Conservation (phyloP, 441 rosid genomes). For the Francoa sonchifolia region DNA sequence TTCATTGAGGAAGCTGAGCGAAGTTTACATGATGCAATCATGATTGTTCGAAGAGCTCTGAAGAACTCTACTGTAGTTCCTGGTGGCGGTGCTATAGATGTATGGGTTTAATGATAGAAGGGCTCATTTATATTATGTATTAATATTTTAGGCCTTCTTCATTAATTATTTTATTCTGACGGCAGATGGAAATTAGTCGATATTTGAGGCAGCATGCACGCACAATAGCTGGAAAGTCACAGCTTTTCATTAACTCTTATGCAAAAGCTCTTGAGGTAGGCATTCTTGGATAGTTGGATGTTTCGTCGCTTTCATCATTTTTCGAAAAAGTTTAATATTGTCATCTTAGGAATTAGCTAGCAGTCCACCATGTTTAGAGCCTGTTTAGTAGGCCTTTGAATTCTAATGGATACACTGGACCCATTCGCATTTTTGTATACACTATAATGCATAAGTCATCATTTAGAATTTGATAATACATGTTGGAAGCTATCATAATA, state of each 20-base stretch:
- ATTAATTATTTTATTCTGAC: slow-evolving; percentile 8
- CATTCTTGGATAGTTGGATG: slow-evolving; percentile 1
- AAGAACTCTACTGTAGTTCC: slow-evolving; percentile 98
- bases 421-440: too few relatives aligned
- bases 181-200: slow-evolving; percentile 93
- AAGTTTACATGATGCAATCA: slow-evolving; percentile 97
- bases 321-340: too few relatives aligned
- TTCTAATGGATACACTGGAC: too few relatives aligned
- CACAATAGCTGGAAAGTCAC: slow-evolving; percentile 89
- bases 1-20: slow-evolving; percentile 99
- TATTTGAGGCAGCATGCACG: slow-evolving; percentile 91
- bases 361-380: too few relatives aligned
- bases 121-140: neutral
- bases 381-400: too few relatives aligned
- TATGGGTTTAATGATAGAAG: slow-evolving; percentile 23
- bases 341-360: too few relatives aligned
- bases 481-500: too few relatives aligned
- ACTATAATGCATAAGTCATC: too few relatives aligned
- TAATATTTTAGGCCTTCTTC: slow-evolving; percentile 4
- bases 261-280: slow-evolving; percentile 98
- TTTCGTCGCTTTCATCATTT: neutral
- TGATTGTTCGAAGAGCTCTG: slow-evolving; percentile 96
- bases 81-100: slow-evolving; percentile 99
- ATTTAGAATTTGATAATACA: too few relatives aligned
- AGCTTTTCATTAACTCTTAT: slow-evolving; percentile 87